Evolutionary conservation across 495 filamentous ascomycete species (phyloP), one percentile per base, ranked within the genome.

Genomic region (Extremus antarcticus): DNA sequence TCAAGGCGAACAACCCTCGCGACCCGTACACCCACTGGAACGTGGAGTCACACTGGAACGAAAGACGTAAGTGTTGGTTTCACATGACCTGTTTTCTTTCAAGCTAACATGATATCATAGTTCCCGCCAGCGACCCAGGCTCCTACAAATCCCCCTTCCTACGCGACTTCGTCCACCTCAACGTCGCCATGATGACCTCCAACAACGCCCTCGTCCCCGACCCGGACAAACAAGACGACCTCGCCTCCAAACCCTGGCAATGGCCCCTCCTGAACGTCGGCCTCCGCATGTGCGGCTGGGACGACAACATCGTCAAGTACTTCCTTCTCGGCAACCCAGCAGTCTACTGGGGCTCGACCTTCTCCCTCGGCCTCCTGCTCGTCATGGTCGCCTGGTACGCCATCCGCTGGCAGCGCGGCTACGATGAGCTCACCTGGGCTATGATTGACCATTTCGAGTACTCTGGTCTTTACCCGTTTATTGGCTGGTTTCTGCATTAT

Each of bases 121-220:
- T 98, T 35, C 92, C 92, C 17, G 83, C 87, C 58, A 86, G 87
- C 64, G 86, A 96, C 67, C 87, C 92, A 51, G 88, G 86, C 58
- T 85, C 88, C 43, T 98, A 95, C 75, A 94, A 87, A 72, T 97
- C 91, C 0, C 91, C 94, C 1, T 98, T 98, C 75, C 70, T 94
- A 54, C 88, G 88, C 65, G 94, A 97, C 71, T 98, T 98, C 69
- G 81, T 98, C 62, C 92, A 98, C 67, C 68, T 98, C 47, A 98
- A 98, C 70, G 92, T 98, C 55, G 92, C 94, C 51, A 98, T 98
- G 92, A 96, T 97, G 94, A 98, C 92, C 17, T 97, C 94, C 15
- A 98, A 98, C 74, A 98, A 98, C 67, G 92, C 92, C 39, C 80
- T 98, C 20, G 90, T 98, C 43, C 92, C 92, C 11, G 94, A 98